phyloP scores from a whole-genome alignment of 164 flowering plant species.

The Chimonanthus salicifolius region DNA sequence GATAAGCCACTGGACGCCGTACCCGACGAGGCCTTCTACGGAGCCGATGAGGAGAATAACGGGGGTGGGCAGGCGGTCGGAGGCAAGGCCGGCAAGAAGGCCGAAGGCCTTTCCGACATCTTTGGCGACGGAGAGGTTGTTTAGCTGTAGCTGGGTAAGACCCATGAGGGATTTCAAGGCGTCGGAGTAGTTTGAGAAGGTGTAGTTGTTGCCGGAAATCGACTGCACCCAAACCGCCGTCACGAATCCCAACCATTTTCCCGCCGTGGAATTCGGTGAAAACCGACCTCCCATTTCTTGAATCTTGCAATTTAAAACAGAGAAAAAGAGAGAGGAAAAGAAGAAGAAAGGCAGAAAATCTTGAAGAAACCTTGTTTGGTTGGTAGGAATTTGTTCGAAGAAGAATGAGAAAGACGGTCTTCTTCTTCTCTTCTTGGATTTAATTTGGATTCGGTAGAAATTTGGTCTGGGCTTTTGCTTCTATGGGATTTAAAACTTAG shows the following conservation, averaged over 20 bases:
- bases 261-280: conserved; percentile 23
- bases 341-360: too few species aligned
- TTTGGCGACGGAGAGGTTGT: conserved; percentile 74
- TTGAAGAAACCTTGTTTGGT: too few species aligned
- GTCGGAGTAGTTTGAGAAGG: conserved; percentile 73
- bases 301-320: background rate
- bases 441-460: too few species aligned
- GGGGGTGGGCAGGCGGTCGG: conserved; percentile 57
- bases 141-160: conserved; percentile 67
- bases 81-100: conserved; percentile 64
- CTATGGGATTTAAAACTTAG: too few species aligned
- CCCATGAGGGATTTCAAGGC: conserved; percentile 69
- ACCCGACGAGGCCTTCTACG: conserved; percentile 71
- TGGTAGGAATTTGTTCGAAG: too few species aligned
- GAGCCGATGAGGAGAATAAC: conserved; percentile 66
- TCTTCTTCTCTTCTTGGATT: too few species aligned
- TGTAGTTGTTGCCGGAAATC: conserved; percentile 87
- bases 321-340: background rate
- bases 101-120: conserved; percentile 88
- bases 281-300: background rate
- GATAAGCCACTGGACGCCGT: conserved; percentile 84
- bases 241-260: conserved; percentile 84
- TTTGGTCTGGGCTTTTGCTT: too few species aligned
- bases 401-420: too few species aligned
- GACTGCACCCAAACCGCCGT: conserved; percentile 87